Conservation (phyloP, 768 basidiomycete genomes). For the Crucibulum laeve region DNA sequence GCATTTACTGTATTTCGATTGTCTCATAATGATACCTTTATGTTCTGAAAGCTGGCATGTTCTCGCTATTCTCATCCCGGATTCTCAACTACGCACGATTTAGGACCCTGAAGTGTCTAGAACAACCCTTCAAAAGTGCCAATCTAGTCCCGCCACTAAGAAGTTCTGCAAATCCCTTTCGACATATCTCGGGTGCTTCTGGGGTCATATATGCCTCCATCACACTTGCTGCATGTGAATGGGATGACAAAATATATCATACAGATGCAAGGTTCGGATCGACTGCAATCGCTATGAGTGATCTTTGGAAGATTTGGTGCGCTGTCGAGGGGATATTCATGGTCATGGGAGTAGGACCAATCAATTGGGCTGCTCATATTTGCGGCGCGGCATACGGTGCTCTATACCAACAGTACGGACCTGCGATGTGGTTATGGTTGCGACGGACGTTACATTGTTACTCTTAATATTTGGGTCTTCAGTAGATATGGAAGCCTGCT, state of each 20-base stretch:
- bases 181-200: background rate
- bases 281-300: background rate
- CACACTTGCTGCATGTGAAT: background rate
- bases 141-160: background rate
- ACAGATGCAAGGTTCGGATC: background rate
- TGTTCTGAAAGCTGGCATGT: background rate
- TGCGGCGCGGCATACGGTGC: background rate
- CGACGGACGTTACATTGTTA: too few relatives aligned
- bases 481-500: too few relatives aligned
- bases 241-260: background rate
- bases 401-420: background rate
- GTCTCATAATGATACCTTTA: background rate
- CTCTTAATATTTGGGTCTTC: too few relatives aligned
- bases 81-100: background rate
- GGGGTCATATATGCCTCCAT: background rate
- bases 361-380: background rate
- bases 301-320: background rate
- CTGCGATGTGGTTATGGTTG: background rate
- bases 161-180: background rate
- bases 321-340: background rate
- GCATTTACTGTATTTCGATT: background rate
- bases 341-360: background rate
- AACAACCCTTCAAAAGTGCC: background rate
- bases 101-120: background rate
- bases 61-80: background rate